Base-by-base conservation (phyloP, 129 eudicot genomes). In the Lactuca saligna region DNA sequence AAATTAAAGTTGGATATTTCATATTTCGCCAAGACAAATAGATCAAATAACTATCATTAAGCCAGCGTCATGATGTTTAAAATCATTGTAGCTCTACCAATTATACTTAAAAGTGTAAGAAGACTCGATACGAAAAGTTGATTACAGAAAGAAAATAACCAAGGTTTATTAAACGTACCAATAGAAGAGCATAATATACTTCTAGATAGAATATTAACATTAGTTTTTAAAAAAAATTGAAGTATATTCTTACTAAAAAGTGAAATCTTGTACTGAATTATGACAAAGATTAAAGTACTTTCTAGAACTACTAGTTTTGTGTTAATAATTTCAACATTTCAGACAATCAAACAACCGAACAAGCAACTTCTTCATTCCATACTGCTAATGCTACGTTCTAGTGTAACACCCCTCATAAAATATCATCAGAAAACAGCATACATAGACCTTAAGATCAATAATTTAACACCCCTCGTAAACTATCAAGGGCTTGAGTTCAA, bases 151-250 rank as follows among this genome's bases (percentile, higher is more conserved):
- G 29, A 25, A 25, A 25, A 25, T 25, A 25, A 25, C 1, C 29
- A 25, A 8, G 17, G 57, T 42, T 57, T 8, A 42, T 6, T 29
- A 57, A 42, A 68, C 61, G 54, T 15, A 34, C 73, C 48, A 68
- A 12, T 35, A 68, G 53, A 70, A 44, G 17, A 34, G 44, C 44
- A 42, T 42, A 42, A 42, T 42, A 9, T 42, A 42, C 10, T 42
- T 8, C 12, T 42, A 42, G 49, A 7, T 42, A 5, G 0, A 14
- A 42, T 46, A 46, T 46, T 46, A 46, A 42, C 49, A 42, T 9
- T 9, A 42, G 14, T 42, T 42, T 42, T 42, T 9, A 13, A 42
- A 5, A n/a, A n/a, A 42, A 42, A 2, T 9, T 8, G 49, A 35
- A 35, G 49, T 42, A 9, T 42, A 9, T 9, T 42, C 3, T 9